Percentiles rank a stretch among this genome's conserved stretches.
Evolutionary conservation across 129 eudicot species (phyloP).

Genomic region (Solidago caesia): DNA sequence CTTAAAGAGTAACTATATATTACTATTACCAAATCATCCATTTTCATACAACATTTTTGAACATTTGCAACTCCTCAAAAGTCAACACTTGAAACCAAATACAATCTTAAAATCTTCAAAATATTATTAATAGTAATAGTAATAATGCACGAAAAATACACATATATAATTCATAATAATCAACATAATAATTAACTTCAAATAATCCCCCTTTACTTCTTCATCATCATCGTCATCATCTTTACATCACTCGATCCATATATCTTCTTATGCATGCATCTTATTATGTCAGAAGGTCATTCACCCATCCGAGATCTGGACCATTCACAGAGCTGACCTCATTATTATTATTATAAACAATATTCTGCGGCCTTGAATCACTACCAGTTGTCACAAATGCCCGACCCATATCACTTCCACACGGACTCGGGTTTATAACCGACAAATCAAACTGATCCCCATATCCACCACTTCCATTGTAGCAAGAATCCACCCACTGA

Average conservation of each 20-base stretch:
- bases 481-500: constrained; percentile 18
- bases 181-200: background rate
- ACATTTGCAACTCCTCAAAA: background rate
- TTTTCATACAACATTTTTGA: background rate
- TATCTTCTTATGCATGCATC: background rate
- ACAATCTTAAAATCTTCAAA: background rate
- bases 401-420: constrained; percentile 6
- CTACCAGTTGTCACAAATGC: background rate
- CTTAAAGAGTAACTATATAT: background rate
- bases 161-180: constrained; percentile 12
- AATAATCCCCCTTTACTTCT: background rate
- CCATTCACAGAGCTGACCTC: constrained; percentile 11
- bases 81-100: background rate
- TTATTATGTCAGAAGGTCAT: constrained; percentile 29
- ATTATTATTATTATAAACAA: background rate
- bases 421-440: background rate
- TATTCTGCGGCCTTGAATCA: constrained; percentile 28
- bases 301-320: constrained; percentile 38
- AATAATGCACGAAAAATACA: constrained; percentile 9
- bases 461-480: constrained; percentile 7
- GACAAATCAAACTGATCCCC: constrained; percentile 21
- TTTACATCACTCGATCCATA: background rate
- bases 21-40: background rate
- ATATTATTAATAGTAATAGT: background rate
- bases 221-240: constrained; percentile 7